Conservation (phyloP, 495 filamentous ascomycete species). For the Filosporella fistucella region DNA sequence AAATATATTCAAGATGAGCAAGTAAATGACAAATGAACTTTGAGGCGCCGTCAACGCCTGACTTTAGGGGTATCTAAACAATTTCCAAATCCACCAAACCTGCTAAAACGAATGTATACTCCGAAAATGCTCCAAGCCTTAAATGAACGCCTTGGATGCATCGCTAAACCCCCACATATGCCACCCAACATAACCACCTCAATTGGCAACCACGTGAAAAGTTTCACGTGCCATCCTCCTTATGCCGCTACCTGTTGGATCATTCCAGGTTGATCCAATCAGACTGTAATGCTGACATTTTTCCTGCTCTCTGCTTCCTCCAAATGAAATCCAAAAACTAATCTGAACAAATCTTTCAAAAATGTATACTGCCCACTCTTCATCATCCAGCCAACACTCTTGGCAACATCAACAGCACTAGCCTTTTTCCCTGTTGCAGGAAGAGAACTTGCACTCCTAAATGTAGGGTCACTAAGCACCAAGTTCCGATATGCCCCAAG, state of each 20-base stretch:
- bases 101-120: not conserved
- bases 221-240: not conserved
- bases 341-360: constrained; percentile 71
- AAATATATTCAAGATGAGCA: not conserved
- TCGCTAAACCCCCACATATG: not conserved
- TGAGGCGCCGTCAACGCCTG: not conserved
- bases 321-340: constrained; percentile 79
- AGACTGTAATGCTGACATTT: constrained; percentile 24
- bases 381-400: constrained; percentile 70
- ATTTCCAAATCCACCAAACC: constrained; percentile 1
- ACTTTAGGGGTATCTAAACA: constrained; percentile 4
- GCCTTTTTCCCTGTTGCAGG: constrained; percentile 54
- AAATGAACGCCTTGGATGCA: constrained; percentile 1
- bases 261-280: constrained; percentile 2
- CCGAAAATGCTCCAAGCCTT: constrained; percentile 3
- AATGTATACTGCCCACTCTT: constrained; percentile 64
- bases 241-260: not conserved
- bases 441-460: constrained; percentile 48
- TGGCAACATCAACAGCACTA: constrained; percentile 65
- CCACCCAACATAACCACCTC: not conserved
- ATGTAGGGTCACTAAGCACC: constrained; percentile 63
- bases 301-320: constrained; percentile 58
- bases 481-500: constrained; percentile 74
- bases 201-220: not conserved
- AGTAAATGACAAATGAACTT: not conserved